Evolutionary conservation across 1,139 yeast genomes (phyloP), one percentile per base, ranked within the genome.

Genomic region (Wickerhamomyces sp.): DNA sequence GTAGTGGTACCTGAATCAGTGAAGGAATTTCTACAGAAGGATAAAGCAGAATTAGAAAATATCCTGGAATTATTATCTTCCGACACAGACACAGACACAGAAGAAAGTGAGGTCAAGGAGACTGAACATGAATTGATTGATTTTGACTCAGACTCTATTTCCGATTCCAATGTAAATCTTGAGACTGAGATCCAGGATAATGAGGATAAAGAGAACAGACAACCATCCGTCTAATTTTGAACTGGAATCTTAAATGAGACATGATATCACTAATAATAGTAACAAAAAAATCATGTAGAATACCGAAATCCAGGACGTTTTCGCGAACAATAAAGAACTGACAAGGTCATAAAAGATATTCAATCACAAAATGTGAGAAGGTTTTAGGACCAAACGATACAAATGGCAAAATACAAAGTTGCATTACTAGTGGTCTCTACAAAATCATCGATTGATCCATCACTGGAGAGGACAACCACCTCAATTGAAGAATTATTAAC

Each of bases 341-440:
- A 5, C 4, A 18, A 5, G 3, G 23, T 18, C 3, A 18, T 18
- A 18, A 18, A 5, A 18, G 23, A 18, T 18, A 18, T 18, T 18
- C 23, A 18, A 18, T 18, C 23, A 18, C 23, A 18, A 18, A 18
- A 5, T 3, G 23, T 18, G 23, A 18, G 23, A 5, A 18, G 23
- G 5, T 4, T 18, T 5, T 18, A 18, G 23, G 23, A 18, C 23
- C 7, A 29, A 29, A 9, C 31, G 4, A 4, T 29, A 29, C 3
- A 37, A 18, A 47, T 45, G 50, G 15, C 35, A 10, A 18, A 7
- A 2, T 45, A 33, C 48, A 50, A 52, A 9, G 67, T 63, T 11
- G 71, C 64, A 2, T 42, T 72, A 8, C 45, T 72, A 9, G 51
- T 69, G 13, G 61, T 70, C 1, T 71, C 75, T 0, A 75, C 71